A percentile compares a stretch with the other conserved stretches of the same genome.
Conservation (phyloP, 177 flowering plant genomes). For the Telopea speciosissima region DNA sequence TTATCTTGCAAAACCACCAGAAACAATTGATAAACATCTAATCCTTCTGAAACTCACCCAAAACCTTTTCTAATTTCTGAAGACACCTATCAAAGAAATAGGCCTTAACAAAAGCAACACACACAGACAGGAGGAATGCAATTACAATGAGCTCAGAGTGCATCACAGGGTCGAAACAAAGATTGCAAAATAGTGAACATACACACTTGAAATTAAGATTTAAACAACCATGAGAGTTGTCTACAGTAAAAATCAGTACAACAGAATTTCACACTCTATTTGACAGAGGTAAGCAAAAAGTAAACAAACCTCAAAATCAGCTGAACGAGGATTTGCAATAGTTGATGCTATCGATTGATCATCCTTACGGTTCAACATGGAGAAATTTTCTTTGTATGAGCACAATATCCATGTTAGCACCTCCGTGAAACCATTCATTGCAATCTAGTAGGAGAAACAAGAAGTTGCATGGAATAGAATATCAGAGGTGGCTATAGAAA, state of each 20-base stretch:
- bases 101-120: background rate
- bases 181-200: background rate
- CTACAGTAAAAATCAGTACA: background rate
- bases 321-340: slow-evolving; percentile 75
- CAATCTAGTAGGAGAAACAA: slow-evolving; percentile 41
- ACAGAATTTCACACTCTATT: background rate
- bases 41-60: too few species aligned
- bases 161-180: too few species aligned
- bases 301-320: slow-evolving; percentile 84
- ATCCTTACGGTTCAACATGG: slow-evolving; percentile 73
- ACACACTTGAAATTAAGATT: background rate
- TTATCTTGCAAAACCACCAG: too few species aligned
- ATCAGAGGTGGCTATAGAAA: background rate
- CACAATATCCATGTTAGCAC: slow-evolving; percentile 83
- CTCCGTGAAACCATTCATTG: slow-evolving; percentile 78
- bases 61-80: too few species aligned
- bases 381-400: slow-evolving; percentile 69
- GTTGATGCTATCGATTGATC: slow-evolving; percentile 54
- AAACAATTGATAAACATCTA: too few species aligned
- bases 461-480: background rate
- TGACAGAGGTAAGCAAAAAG: background rate
- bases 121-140: background rate
- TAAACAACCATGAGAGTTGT: background rate
- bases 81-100: background rate
- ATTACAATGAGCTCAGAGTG: background rate